Evolutionary conservation across 805 yeast species (phyloP).

Genomic region (Ogataea degrootiae): DNA sequence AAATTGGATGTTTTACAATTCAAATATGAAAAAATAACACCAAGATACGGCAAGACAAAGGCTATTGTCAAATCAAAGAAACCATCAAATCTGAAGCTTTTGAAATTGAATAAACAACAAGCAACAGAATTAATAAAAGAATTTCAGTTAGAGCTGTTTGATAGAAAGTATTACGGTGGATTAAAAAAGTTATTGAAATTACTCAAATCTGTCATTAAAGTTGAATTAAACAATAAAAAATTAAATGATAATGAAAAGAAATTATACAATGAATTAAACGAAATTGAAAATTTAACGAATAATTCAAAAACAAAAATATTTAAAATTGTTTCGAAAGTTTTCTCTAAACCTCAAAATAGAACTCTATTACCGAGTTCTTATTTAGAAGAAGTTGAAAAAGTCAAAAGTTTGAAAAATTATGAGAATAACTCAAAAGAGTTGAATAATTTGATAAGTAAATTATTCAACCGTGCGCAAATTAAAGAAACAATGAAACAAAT

Average conservation of each 20-base stretch:
- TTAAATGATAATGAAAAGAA: slow-evolving; percentile 8
- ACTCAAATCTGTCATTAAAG: slow-evolving; percentile 26
- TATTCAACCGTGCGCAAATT: slow-evolving; percentile 42
- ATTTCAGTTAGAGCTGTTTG: slow-evolving; percentile 41
- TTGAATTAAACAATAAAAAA: slow-evolving; percentile 1
- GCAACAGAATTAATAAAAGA: slow-evolving; percentile 42
- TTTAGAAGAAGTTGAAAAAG: slow-evolving; percentile 26
- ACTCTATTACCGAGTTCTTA: slow-evolving; percentile 28
- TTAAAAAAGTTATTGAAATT: slow-evolving; percentile 36
- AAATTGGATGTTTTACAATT: slow-evolving; percentile 53
- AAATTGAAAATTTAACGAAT: slow-evolving; percentile 10
- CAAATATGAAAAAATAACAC: slow-evolving; percentile 38
- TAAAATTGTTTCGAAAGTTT: slow-evolving; percentile 19
- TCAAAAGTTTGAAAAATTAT: slow-evolving; percentile 32
- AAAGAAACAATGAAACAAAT: slow-evolving; percentile 26
- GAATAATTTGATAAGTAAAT: slow-evolving; percentile 43
- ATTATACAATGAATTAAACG: slow-evolving; percentile 8
- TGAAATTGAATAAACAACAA: slow-evolving; percentile 32
- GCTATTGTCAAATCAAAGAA: slow-evolving; percentile 41
- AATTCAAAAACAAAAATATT: slow-evolving; percentile 20
- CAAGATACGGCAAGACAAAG: slow-evolving; percentile 48
- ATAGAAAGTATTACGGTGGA: slow-evolving; percentile 45
- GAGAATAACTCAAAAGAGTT: slow-evolving; percentile 34
- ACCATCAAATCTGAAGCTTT: slow-evolving; percentile 32
- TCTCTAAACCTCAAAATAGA: slow-evolving; percentile 10